A percentile compares a stretch with the other conserved stretches of the same genome.
phyloP scores from a whole-genome alignment of 345 rosid species.

The Pugionium dolabratum region DNA sequence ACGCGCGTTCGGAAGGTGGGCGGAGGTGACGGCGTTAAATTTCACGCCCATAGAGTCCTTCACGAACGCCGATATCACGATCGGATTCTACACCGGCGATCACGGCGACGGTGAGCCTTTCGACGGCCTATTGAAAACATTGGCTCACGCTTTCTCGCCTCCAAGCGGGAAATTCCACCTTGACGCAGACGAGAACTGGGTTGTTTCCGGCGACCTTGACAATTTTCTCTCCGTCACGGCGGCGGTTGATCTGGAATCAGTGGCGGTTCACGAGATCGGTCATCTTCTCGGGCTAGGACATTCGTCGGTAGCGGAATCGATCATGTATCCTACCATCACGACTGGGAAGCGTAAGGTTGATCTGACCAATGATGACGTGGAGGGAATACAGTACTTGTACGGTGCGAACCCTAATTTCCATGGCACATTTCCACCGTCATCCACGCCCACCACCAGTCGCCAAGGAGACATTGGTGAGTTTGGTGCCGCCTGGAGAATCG shows the following conservation, averaged over 20 bases:
- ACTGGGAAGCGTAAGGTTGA: slow-evolving; percentile 65
- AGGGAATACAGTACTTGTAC: slow-evolving; percentile 70
- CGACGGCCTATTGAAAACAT: slow-evolving; percentile 80
- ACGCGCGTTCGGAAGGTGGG: slow-evolving; percentile 77
- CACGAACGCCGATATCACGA: slow-evolving; percentile 54
- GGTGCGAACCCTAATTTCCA: slow-evolving; percentile 75
- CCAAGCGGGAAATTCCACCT: slow-evolving; percentile 75
- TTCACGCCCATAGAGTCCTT: slow-evolving; percentile 50
- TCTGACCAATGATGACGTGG: slow-evolving; percentile 58
- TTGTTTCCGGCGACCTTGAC: slow-evolving; percentile 49
- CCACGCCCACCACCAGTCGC: slow-evolving; percentile 25
- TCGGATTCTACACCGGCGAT: slow-evolving; percentile 74
- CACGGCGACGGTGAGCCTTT: slow-evolving; percentile 96
- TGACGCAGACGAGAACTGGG: slow-evolving; percentile 79
- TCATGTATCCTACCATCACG: slow-evolving; percentile 82
- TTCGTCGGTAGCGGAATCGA: slow-evolving; percentile 70
- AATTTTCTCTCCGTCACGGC: slow-evolving; percentile 39
- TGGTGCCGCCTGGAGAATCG: slow-evolving; percentile 30
- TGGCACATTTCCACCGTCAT: slow-evolving; percentile 44
- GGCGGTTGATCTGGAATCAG: slow-evolving; percentile 85
- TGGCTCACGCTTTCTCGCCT: slow-evolving; percentile 95
- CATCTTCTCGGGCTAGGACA: slow-evolving; percentile 93
- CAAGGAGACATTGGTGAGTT: slow-evolving; percentile 52
- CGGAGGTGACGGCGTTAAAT: slow-evolving; percentile 61
- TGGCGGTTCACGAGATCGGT: slow-evolving; percentile 94